These are phyloP conservation scores for Cylindrotheca closterium DNA, from an alignment of 108 stramenopile genomes.

Conservation along the genomic window DNA sequence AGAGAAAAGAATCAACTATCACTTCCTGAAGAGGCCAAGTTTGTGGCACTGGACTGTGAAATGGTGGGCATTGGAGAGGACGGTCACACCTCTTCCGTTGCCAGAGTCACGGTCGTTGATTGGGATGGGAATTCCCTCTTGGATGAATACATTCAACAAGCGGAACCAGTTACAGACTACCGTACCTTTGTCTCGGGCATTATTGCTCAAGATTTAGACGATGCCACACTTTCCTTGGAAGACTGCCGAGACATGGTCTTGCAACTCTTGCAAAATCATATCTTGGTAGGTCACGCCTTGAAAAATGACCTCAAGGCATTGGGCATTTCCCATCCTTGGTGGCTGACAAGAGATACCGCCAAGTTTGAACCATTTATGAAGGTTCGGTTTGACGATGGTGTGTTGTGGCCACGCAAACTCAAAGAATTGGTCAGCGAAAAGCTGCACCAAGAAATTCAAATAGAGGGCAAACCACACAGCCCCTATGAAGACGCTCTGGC, in stretches of 20 bases:
- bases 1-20: background rate
- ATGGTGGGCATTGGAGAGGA: constrained; percentile 94
- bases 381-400: constrained; percentile 42
- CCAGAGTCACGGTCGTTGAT: constrained; percentile 79
- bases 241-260: constrained; percentile 20
- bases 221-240: constrained; percentile 26
- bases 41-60: constrained; percentile 78
- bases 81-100: constrained; percentile 62
- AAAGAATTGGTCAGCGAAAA: constrained; percentile 71
- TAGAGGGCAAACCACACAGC: constrained; percentile 56
- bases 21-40: background rate
- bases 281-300: constrained; percentile 94
- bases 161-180: constrained; percentile 84
- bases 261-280: constrained; percentile 45
- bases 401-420: constrained; percentile 65
- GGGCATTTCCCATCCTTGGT: constrained; percentile 81
- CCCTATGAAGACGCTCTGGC: constrained; percentile 78
- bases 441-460: constrained; percentile 62
- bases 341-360: constrained; percentile 83
- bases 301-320: constrained; percentile 88
- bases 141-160: constrained; percentile 73
- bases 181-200: constrained; percentile 89
- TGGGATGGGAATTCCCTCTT: constrained; percentile 76
- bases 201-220: constrained; percentile 41
- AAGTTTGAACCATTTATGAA: constrained; percentile 88